Conservation (phyloP, 139 green algal genomes). For the Diplosphaera chodatii region DNA sequence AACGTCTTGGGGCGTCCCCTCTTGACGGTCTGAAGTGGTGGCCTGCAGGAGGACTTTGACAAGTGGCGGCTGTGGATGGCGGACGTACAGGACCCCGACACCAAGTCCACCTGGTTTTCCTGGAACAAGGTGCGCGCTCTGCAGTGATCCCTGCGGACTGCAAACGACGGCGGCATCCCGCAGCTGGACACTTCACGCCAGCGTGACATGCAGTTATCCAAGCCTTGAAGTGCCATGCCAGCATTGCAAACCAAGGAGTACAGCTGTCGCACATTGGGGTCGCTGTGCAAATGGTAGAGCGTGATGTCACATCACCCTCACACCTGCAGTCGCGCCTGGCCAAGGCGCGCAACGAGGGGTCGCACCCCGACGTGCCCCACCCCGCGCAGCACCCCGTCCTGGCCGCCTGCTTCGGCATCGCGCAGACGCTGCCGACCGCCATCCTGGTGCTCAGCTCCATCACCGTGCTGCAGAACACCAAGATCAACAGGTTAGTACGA, state of each 20-base stretch:
- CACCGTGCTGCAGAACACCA: conserved; percentile 20
- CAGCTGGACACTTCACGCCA: too few relatives aligned
- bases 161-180: too few relatives aligned
- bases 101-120: conserved; percentile 27
- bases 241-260: too few relatives aligned
- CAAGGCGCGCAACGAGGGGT: conserved; percentile 33
- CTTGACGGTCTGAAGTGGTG: conserved; percentile 4
- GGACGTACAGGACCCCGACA: conserved; percentile 33
- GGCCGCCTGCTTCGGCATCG: conserved; percentile 19
- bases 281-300: too few relatives aligned
- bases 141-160: too few relatives aligned
- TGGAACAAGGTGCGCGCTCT: not conserved
- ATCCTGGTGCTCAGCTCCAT: conserved; percentile 24
- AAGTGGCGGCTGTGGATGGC: conserved; percentile 44
- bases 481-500: conserved; percentile 22
- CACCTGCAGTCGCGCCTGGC: conserved; percentile 25
- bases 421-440: conserved; percentile 22
- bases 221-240: too few relatives aligned
- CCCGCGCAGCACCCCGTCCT: conserved; percentile 9
- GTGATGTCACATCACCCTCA: too few relatives aligned
- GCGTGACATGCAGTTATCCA: too few relatives aligned
- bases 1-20: too few relatives aligned
- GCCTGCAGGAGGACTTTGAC: conserved; percentile 39
- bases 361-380: conserved; percentile 17
- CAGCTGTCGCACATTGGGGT: too few relatives aligned